Evolutionary conservation across 2,329 filamentous ascomycete genomes (phyloP).

Genomic region (Cytospora chrysosperma): DNA sequence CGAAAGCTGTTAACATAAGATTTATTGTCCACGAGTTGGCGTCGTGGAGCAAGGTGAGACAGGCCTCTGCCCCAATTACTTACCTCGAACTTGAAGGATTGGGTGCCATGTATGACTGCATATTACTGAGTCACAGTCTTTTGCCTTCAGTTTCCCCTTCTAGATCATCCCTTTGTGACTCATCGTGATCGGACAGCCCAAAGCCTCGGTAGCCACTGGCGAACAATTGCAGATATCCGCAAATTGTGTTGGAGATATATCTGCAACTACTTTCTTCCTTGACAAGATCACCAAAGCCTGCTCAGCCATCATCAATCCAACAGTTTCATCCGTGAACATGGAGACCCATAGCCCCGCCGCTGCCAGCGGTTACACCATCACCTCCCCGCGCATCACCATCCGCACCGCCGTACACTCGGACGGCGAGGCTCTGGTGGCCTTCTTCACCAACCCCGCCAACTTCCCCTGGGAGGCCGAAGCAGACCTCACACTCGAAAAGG

Average conservation of each 20-base stretch:
- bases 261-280: not conserved
- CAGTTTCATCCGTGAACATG: not conserved
- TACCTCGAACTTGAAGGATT: not conserved
- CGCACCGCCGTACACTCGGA: constrained; percentile 33
- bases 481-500: constrained; percentile 19
- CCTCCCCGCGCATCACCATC: constrained; percentile 43
- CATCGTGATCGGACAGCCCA: not conserved
- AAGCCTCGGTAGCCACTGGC: not conserved
- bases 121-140: not conserved
- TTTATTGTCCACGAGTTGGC: too few species aligned
- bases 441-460: constrained; percentile 25
- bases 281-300: not conserved
- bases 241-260: not conserved
- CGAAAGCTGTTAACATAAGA: too few species aligned
- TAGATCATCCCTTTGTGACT: not conserved
- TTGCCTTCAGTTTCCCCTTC: not conserved
- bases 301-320: not conserved
- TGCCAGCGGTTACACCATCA: constrained; percentile 30
- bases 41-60: too few species aligned
- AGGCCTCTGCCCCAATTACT: not conserved
- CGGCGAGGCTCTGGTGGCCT: constrained; percentile 15
- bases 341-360: not conserved
- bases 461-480: constrained; percentile 17
- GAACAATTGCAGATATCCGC: too few species aligned
- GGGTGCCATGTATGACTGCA: not conserved